Evolutionary conservation across 164 flowering plant species (phyloP).

Genomic region (Warburgia ugandensis): DNA sequence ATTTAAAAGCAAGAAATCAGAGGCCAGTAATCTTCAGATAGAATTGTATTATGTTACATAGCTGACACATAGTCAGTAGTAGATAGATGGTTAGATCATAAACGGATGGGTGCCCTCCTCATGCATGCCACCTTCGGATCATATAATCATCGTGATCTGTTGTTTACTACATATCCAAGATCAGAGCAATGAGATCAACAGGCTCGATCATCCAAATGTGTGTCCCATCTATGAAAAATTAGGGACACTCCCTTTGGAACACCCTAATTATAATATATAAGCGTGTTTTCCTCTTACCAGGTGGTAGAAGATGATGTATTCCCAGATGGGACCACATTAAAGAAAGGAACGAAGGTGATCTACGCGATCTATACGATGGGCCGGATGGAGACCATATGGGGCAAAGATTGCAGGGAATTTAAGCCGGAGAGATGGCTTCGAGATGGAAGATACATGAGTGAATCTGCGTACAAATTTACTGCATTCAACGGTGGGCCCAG

Average conservation of each 20-base stretch:
- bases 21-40: too few species aligned
- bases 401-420: slow-evolving; percentile 67
- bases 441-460: slow-evolving; percentile 76
- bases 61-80: too few species aligned
- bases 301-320: slow-evolving; percentile 73
- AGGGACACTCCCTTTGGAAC: neutral
- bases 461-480: slow-evolving; percentile 84
- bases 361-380: slow-evolving; percentile 94
- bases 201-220: too few species aligned
- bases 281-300: slow-evolving; percentile 18
- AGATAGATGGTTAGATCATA: too few species aligned
- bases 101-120: too few species aligned
- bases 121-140: too few species aligned
- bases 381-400: slow-evolving; percentile 78
- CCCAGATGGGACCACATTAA: slow-evolving; percentile 76
- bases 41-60: too few species aligned
- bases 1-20: too few species aligned
- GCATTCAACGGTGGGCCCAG: slow-evolving; percentile 97
- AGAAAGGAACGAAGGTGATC: slow-evolving; percentile 79
- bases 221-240: neutral
- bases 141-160: too few species aligned
- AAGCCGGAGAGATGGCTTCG: slow-evolving; percentile 92
- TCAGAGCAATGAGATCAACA: too few species aligned
- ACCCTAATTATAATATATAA: neutral
- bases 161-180: too few species aligned